Conservation (phyloP, 306 rosid species). For the Cyclanthera cordifolia region DNA sequence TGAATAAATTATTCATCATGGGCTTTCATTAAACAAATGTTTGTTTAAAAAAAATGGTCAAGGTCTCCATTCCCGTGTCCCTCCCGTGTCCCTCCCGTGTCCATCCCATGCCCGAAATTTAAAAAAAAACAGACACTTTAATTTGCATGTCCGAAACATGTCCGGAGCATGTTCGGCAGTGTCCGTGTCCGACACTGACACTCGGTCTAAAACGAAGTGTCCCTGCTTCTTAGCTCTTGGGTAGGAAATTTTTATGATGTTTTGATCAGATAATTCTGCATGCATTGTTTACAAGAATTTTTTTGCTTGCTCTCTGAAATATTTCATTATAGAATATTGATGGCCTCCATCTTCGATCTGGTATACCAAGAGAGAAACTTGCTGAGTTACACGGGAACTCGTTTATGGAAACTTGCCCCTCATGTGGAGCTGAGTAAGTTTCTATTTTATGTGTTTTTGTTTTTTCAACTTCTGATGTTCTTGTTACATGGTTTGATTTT, state of each 20-base stretch:
- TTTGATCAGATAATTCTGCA: not conserved
- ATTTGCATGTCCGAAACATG: no score
- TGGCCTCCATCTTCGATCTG: constrained; percentile 97
- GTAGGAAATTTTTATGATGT: not conserved
- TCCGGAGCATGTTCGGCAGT: no score
- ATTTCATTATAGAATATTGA: constrained; percentile 73
- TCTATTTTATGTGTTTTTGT: not conserved
- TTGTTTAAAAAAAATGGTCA: no score
- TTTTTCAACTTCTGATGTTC: not conserved
- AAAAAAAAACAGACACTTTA: no score
- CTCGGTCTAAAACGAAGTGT: no score
- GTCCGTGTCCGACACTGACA: no score
- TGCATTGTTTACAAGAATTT: not conserved
- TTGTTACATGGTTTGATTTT: not conserved
- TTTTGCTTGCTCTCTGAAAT: constrained; percentile 11
- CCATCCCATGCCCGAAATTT: no score
- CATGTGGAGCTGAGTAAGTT: constrained; percentile 83
- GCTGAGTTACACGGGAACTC: constrained; percentile 95
- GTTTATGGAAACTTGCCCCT: constrained; percentile 88
- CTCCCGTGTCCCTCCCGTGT: no score
- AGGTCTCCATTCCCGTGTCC: no score
- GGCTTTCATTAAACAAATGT: no score
- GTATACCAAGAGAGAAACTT: constrained; percentile 89
- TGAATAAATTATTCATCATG: no score
- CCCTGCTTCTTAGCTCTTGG: no score